A percentile compares a stretch with the other conserved stretches of the same genome.
These are phyloP conservation scores for Candida lessepsii DNA, from an alignment of 805 yeast species.

Conservation along the genomic window DNA sequence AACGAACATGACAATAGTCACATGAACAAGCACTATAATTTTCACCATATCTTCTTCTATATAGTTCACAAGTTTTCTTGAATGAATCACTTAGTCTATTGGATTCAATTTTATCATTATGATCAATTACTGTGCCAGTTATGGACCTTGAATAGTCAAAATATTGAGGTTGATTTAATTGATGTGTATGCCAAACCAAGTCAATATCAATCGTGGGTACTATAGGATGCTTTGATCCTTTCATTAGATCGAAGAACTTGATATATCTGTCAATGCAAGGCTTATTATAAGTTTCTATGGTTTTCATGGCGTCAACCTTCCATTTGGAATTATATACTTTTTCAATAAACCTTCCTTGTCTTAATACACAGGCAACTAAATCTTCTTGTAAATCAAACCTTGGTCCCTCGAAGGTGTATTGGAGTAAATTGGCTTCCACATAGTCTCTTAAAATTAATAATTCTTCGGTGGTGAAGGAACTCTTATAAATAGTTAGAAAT, in stretches of 20 bases:
- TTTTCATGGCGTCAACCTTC: neutral
- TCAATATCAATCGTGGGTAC: slow-evolving; percentile 11
- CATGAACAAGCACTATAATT: slow-evolving; percentile 2
- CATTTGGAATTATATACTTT: slow-evolving; percentile 13
- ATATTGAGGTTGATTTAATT: slow-evolving; percentile 1
- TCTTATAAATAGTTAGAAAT: neutral
- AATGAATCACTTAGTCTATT: slow-evolving; percentile 17
- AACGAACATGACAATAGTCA: neutral
- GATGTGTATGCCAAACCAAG: slow-evolving; percentile 11
- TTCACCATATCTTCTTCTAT: neutral
- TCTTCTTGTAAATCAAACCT: slow-evolving; percentile 13
- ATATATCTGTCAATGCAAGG: slow-evolving; percentile 20
- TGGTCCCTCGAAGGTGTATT: neutral
- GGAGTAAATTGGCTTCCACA: slow-evolving; percentile 3
- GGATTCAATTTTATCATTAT: slow-evolving; percentile 26
- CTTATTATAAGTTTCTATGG: slow-evolving; percentile 1
- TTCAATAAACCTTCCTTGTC: slow-evolving; percentile 24
- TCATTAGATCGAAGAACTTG: slow-evolving; percentile 17
- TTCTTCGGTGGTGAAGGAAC: neutral
- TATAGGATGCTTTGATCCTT: slow-evolving; percentile 3
- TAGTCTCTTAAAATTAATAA: slow-evolving; percentile 1
- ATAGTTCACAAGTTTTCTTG: slow-evolving; percentile 14
- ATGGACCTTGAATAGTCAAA: slow-evolving; percentile 1
- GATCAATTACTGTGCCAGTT: slow-evolving; percentile 11
- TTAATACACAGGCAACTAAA: slow-evolving; percentile 24